Conservation (phyloP, 2,329 filamentous ascomycete species). For the Microcyclosporella mali region DNA sequence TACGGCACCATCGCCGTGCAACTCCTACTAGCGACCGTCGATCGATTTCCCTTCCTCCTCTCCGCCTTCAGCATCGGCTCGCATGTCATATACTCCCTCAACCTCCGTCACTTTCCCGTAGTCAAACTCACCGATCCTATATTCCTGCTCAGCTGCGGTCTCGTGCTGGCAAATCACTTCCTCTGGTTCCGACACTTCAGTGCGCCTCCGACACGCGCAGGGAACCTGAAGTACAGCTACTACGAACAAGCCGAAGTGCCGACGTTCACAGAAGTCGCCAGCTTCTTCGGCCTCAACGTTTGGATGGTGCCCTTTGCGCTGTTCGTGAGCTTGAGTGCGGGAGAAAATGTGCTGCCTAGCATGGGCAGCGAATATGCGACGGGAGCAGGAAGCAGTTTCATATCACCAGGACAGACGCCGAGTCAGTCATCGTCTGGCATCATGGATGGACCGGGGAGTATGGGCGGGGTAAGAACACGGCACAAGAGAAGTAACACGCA, state of each 20-base stretch:
- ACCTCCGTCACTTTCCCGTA: conserved; percentile 68
- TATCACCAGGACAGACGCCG: conserved; percentile 37
- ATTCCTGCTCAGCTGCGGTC: conserved; percentile 74
- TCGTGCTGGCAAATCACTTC: conserved; percentile 87
- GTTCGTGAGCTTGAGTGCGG: conserved; percentile 88
- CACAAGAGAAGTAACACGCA: conserved; percentile 48
- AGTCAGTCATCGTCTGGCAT: conserved; percentile 12
- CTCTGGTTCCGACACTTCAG: conserved; percentile 95
- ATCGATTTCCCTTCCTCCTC: conserved; percentile 74
- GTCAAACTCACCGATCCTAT: conserved; percentile 84
- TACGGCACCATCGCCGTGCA: conserved; percentile 74
- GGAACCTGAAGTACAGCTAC: conserved; percentile 47
- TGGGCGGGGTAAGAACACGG: conserved; percentile 32
- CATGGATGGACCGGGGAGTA: conserved; percentile 39
- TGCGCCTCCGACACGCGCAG: conserved; percentile 45
- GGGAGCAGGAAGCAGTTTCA: conserved; percentile 48
- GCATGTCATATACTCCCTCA: conserved; percentile 81
- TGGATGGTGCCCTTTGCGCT: conserved; percentile 95
- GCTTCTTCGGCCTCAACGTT: conserved; percentile 91
- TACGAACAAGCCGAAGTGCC: conserved; percentile 51
- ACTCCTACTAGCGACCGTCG: conserved; percentile 66
- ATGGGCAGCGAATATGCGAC: conserved; percentile 74
- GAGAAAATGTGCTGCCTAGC: conserved; percentile 88
- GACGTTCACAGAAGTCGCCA: conserved; percentile 87
- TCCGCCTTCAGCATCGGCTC: conserved; percentile 70